These are phyloP conservation scores for Trichoderma asperellum DNA, from an alignment of 2,329 filamentous ascomycete species.

Conservation along the genomic window DNA sequence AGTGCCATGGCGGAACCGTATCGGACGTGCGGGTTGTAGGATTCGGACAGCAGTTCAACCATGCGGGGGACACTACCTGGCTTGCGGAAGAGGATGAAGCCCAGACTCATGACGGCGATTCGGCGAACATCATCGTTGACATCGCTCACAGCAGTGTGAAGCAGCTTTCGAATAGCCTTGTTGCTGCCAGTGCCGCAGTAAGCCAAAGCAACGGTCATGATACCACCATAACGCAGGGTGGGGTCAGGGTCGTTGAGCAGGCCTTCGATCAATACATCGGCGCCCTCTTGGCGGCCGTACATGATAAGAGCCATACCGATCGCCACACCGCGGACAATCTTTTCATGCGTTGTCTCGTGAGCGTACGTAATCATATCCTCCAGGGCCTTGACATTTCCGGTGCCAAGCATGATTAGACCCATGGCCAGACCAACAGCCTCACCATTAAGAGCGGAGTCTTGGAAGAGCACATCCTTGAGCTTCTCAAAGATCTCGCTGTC, in stretches of 20 bases:
- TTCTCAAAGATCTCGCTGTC: slow-evolving; percentile 89
- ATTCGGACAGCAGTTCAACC: slow-evolving; percentile 97
- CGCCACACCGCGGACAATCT: slow-evolving; percentile 94
- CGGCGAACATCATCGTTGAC: slow-evolving; percentile 97
- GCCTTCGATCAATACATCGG: slow-evolving; percentile 91
- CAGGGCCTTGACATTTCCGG: slow-evolving; percentile 89
- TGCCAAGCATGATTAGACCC: slow-evolving; percentile 97
- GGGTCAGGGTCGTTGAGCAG: slow-evolving; percentile 92
- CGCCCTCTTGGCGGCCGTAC: slow-evolving; percentile 93
- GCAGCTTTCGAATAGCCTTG: slow-evolving; percentile 93
- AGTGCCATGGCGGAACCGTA: slow-evolving; percentile 98
- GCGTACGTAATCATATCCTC: slow-evolving; percentile 98
- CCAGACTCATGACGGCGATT: slow-evolving; percentile 95
- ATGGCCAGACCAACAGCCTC: slow-evolving; percentile 95
- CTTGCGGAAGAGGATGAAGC: slow-evolving; percentile 98
- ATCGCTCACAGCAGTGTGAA: slow-evolving; percentile 96
- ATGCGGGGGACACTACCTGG: slow-evolving; percentile 95
- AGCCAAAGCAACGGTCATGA: slow-evolving; percentile 96
- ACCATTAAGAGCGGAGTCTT: slow-evolving; percentile 93
- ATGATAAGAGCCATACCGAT: slow-evolving; percentile 98
- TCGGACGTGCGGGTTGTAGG: slow-evolving; percentile 97
- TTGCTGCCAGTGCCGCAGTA: slow-evolving; percentile 98
- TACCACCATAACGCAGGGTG: slow-evolving; percentile 92
- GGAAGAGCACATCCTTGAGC: slow-evolving; percentile 84
- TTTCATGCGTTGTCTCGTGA: slow-evolving; percentile 97